phyloP scores from a whole-genome alignment of 1,284 basidiomycete species.

The Takashimella tepidaria region DNA sequence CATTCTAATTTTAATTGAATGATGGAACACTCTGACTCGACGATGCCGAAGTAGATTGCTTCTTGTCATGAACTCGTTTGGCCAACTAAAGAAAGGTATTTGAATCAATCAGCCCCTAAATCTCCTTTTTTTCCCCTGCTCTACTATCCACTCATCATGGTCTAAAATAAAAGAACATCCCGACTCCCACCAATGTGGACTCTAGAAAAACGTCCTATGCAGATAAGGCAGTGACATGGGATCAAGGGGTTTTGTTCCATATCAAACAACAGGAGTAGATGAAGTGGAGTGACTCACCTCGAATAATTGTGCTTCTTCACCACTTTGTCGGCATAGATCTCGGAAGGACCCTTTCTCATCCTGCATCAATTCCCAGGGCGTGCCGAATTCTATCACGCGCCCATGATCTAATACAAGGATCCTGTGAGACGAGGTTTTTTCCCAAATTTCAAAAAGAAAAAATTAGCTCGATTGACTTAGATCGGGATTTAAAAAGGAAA shows the following conservation, averaged over 20 bases:
- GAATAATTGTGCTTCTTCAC: slow-evolving; percentile 44
- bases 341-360: slow-evolving; percentile 44
- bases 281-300: slow-evolving; percentile 26
- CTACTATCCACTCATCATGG: background rate
- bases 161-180: background rate
- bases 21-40: background rate
- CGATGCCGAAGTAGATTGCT: background rate
- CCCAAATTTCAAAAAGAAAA: no score
- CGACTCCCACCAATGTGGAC: background rate
- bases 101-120: background rate
- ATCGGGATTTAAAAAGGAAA: no score
- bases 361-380: slow-evolving; percentile 49
- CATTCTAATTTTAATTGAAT: no score
- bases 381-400: slow-evolving; percentile 51
- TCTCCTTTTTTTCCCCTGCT: background rate
- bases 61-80: background rate
- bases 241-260: no score
- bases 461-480: no score
- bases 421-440: no score
- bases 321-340: slow-evolving; percentile 47
- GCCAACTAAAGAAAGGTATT: background rate
- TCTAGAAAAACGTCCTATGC: no score
- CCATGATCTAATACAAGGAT: slow-evolving; percentile 53
- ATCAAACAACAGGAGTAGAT: no score
- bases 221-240: no score